Percentiles rank a stretch among this genome's conserved stretches.
Evolutionary conservation across 2,329 filamentous ascomycete genomes (phyloP).

Genomic region (Monosporascus sp.): DNA sequence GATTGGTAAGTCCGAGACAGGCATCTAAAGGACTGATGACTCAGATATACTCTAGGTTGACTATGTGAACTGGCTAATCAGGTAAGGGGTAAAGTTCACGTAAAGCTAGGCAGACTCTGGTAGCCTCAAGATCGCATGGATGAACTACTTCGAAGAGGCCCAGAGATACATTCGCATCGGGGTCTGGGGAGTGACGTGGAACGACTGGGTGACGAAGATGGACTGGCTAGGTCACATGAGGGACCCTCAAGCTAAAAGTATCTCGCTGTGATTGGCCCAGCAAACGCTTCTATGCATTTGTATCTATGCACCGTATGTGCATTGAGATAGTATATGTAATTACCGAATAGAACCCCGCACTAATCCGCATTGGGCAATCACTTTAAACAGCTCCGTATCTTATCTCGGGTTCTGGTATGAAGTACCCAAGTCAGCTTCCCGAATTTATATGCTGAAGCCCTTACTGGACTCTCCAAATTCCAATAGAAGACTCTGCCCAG

Average conservation of each 20-base stretch:
- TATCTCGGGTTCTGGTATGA: too few relatives aligned
- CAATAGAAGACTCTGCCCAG: conserved; percentile 1
- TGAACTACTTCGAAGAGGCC: too few relatives aligned
- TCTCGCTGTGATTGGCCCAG: background rate
- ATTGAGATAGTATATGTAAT: too few relatives aligned
- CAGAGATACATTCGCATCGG: background rate
- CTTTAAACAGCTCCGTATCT: too few relatives aligned
- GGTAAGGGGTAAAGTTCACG: background rate
- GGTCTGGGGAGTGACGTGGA: background rate
- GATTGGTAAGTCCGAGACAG: background rate
- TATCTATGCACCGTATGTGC: too few relatives aligned
- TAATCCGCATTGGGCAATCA: too few relatives aligned
- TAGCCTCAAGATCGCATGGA: background rate
- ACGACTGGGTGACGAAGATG: background rate
- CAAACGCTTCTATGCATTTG: background rate
- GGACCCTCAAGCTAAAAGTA: background rate
- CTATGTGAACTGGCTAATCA: background rate
- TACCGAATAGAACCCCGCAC: too few relatives aligned
- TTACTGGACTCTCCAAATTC: background rate
- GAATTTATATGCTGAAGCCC: too few relatives aligned
- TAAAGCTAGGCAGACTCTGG: conserved; percentile 1
- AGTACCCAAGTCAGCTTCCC: too few relatives aligned
- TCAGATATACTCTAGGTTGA: background rate
- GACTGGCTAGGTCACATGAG: background rate
- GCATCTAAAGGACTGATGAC: background rate